Conservation (phyloP, 257 asterid species). For the Penstemon eatonii region DNA sequence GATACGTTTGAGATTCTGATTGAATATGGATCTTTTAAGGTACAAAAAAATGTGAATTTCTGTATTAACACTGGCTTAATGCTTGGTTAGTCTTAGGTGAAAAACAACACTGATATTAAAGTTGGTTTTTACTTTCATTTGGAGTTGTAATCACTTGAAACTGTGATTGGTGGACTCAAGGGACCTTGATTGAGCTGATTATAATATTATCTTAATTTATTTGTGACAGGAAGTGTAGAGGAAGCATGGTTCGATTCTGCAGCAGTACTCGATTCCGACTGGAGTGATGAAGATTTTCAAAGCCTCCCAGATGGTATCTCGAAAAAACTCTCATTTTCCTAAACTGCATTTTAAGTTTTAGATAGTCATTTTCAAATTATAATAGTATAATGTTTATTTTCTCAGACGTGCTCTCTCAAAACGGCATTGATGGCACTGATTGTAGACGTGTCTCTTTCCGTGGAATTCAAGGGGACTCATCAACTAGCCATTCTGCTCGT, state of each 20-base stretch:
- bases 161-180: too few relatives aligned
- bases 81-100: too few relatives aligned
- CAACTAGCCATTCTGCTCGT: conserved; percentile 39
- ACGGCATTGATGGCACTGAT: conserved; percentile 44
- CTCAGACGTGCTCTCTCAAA: conserved; percentile 59
- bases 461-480: conserved; percentile 40
- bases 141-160: too few relatives aligned
- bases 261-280: conserved; percentile 72
- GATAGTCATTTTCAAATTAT: not conserved
- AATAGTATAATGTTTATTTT: conserved; percentile 1
- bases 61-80: too few relatives aligned
- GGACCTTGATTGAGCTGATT: too few relatives aligned
- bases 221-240: conserved; percentile 58
- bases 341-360: not conserved
- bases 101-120: too few relatives aligned
- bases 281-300: conserved; percentile 90
- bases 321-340: not conserved
- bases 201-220: too few relatives aligned
- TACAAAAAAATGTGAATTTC: too few relatives aligned
- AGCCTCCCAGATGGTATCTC: conserved; percentile 84
- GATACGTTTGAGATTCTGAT: too few relatives aligned
- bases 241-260: conserved; percentile 94
- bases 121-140: too few relatives aligned
- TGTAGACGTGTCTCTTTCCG: conserved; percentile 21
- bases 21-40: too few relatives aligned